A percentile compares a stretch with the other conserved stretches of the same genome.
Evolutionary conservation across 306 rosid species (phyloP).

Genomic region (Canavalia ensiformis): DNA sequence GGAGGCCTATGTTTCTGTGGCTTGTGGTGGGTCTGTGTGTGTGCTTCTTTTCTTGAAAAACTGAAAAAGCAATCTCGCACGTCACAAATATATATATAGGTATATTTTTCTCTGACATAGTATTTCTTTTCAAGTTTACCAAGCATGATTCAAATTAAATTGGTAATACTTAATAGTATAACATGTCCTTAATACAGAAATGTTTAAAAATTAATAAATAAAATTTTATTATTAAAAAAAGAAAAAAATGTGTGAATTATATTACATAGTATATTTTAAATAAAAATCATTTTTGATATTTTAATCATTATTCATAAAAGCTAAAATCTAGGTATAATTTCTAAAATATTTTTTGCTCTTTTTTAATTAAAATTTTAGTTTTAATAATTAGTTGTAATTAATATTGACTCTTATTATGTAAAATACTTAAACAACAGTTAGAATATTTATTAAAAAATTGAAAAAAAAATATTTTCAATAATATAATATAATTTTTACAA

Average conservation of each 20-base stretch:
- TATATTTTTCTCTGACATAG: too few relatives aligned
- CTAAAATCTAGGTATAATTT: background rate
- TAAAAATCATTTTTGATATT: too few relatives aligned
- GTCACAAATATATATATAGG: background rate
- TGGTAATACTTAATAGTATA: background rate
- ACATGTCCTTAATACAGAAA: too few relatives aligned
- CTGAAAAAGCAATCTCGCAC: constrained; percentile 33
- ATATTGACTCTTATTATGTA: too few relatives aligned
- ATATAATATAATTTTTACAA: too few relatives aligned
- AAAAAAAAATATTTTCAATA: too few relatives aligned
- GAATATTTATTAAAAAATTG: too few relatives aligned
- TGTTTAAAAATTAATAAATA: too few relatives aligned
- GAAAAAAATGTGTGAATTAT: too few relatives aligned
- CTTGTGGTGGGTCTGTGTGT: constrained; percentile 39
- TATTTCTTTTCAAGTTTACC: constrained; percentile 33
- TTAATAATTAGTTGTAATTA: background rate
- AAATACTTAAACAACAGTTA: too few relatives aligned
- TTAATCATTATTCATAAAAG: background rate
- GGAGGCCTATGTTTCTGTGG: constrained; percentile 35
- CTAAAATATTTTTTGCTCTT: background rate
- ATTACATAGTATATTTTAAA: too few relatives aligned
- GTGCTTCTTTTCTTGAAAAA: constrained; percentile 48
- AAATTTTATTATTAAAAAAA: too few relatives aligned
- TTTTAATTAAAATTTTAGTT: background rate
- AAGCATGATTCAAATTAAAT: background rate